These are phyloP conservation scores for Teunomyces stri DNA, from an alignment of 805 yeast genomes.

Conservation along the genomic window DNA sequence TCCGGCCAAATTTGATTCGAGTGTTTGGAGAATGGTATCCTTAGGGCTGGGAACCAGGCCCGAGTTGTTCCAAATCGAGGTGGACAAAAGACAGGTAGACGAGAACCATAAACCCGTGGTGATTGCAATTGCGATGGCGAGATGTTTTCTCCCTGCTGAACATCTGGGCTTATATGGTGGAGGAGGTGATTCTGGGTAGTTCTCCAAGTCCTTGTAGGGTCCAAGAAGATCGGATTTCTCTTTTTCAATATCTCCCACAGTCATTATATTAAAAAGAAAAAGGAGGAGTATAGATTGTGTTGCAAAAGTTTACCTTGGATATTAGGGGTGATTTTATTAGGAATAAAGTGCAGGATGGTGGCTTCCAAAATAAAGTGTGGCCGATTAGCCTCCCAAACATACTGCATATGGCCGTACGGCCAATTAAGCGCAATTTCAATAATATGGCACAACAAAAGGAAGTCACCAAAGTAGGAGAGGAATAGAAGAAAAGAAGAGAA, in stretches of 20 bases:
- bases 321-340: background rate
- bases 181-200: background rate
- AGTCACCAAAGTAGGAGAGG: too few species aligned
- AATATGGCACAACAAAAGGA: too few species aligned
- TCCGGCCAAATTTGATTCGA: slow-evolving; percentile 32
- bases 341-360: background rate
- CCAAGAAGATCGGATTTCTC: background rate
- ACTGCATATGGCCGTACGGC: too few species aligned
- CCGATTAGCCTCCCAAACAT: background rate
- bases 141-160: background rate
- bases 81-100: background rate
- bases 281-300: too few species aligned
- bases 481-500: too few species aligned
- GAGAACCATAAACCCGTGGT: background rate
- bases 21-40: background rate
- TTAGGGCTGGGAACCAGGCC: background rate
- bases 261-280: too few species aligned
- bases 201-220: background rate
- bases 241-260: background rate
- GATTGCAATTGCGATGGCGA: background rate
- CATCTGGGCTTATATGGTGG: background rate
- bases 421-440: too few species aligned
- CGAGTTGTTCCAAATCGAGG: background rate
- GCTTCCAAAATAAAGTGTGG: background rate
- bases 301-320: background rate